Evolutionary conservation across 306 rosid species (phyloP).

Genomic region (cucumber (Cucumis sativus)): DNA sequence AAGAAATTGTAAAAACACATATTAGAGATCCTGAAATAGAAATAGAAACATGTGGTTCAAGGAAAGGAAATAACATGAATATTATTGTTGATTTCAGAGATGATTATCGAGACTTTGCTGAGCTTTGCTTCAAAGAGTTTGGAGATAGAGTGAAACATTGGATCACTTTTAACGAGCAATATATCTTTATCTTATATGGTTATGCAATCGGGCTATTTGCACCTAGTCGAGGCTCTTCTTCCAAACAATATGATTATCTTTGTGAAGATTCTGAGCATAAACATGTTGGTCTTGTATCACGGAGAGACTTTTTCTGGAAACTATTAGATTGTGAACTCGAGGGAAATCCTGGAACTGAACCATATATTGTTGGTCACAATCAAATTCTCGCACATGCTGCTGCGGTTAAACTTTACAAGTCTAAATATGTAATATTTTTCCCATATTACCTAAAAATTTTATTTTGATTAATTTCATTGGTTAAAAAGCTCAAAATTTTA

Average conservation of each 20-base stretch:
- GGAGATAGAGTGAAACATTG: constrained; percentile 54
- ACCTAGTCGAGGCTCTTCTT: constrained; percentile 39
- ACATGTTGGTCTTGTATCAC: no score
- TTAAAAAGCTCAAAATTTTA: no score
- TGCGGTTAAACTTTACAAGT: constrained; percentile 30
- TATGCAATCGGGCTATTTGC: constrained; percentile 15
- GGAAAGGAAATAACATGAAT: no score
- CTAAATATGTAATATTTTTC: constrained; percentile 11
- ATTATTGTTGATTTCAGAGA: constrained; percentile 8
- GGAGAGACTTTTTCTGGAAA: no score
- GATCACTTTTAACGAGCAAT: constrained; percentile 59
- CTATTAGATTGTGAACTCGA: no score
- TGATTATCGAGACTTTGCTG: constrained; percentile 33
- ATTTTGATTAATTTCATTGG: no score
- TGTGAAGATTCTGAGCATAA: constrained; percentile 19
- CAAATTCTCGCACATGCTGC: constrained; percentile 50
- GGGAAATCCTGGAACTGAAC: constrained; percentile 27
- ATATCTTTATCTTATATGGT: neutral
- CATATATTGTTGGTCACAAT: constrained; percentile 46
- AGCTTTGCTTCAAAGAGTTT: constrained; percentile 38
- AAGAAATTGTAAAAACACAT: no score
- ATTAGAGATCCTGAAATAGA: no score
- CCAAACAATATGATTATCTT: constrained; percentile 21
- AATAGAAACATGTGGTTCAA: no score
- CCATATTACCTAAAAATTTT: no score